Evolutionary conservation across 495 filamentous ascomycete species (phyloP).

Genomic region (Immersiella caudata): DNA sequence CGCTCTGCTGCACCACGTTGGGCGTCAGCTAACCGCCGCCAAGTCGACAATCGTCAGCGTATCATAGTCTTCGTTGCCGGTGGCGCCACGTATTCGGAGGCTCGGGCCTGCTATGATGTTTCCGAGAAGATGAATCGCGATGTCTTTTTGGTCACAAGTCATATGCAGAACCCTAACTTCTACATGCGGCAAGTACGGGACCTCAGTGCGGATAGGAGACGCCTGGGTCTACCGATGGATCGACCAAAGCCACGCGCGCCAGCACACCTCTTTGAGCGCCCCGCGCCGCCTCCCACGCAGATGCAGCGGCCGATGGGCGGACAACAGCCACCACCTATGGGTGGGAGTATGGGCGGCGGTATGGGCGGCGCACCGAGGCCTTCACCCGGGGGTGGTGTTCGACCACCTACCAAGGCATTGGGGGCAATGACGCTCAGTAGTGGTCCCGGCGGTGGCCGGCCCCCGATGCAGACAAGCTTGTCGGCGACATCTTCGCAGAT

Average conservation of each 20-base stretch:
- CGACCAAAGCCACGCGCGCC: conserved; percentile 78
- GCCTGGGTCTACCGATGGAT: conserved; percentile 80
- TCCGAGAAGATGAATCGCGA: conserved; percentile 71
- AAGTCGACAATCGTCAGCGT: conserved; percentile 81
- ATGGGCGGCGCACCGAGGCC: conserved; percentile 35
- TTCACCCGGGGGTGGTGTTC: conserved; percentile 27
- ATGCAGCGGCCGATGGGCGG: conserved; percentile 22
- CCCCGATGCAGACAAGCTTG: conserved; percentile 1
- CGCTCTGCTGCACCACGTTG: conserved; percentile 89
- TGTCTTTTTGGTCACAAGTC: conserved; percentile 85
- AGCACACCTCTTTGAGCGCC: conserved; percentile 82
- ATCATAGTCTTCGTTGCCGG: conserved; percentile 96
- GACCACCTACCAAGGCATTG: conserved; percentile 35
- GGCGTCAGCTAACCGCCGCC: conserved; percentile 77
- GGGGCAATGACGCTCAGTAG: conserved; percentile 38
- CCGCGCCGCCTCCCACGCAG: conserved; percentile 51
- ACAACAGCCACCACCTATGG: neutral
- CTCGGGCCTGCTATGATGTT: conserved; percentile 86
- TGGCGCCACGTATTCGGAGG: conserved; percentile 89
- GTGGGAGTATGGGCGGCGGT: conserved; percentile 34
- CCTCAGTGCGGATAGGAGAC: conserved; percentile 70
- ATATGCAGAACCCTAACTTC: conserved; percentile 82
- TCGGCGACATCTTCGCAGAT: conserved; percentile 9
- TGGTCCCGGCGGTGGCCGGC: conserved; percentile 27
- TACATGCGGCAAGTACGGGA: conserved; percentile 83